These are phyloP conservation scores for Kockovaella imperatae DNA, from an alignment of 768 basidiomycete genomes.

Conservation along the genomic window DNA sequence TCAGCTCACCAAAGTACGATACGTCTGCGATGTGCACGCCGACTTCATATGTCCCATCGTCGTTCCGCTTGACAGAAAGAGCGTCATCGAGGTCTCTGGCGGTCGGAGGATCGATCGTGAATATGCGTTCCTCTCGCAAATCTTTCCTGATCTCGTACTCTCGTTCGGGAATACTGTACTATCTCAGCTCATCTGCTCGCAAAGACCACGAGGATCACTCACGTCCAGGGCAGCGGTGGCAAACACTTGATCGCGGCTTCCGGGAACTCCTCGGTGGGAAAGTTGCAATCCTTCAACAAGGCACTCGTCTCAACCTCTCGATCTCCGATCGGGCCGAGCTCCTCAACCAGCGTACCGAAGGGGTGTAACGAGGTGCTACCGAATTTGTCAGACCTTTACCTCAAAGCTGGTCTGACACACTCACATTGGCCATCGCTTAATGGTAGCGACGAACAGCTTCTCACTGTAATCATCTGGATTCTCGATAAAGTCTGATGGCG, in stretches of 20 bases:
- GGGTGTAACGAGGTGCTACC: slow-evolving; percentile 85
- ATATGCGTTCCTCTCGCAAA: slow-evolving; percentile 71
- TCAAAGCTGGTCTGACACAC: slow-evolving; percentile 33
- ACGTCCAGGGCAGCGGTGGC: slow-evolving; percentile 84
- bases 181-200: slow-evolving; percentile 43
- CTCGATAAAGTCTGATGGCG: slow-evolving; percentile 88
- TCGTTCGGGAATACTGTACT: slow-evolving; percentile 64
- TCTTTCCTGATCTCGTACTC: slow-evolving; percentile 84
- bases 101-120: slow-evolving; percentile 83
- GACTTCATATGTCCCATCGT: slow-evolving; percentile 85
- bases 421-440: slow-evolving; percentile 77
- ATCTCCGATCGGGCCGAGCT: slow-evolving; percentile 96
- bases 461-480: slow-evolving; percentile 84
- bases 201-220: too few relatives aligned
- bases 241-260: slow-evolving; percentile 92
- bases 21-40: slow-evolving; percentile 97
- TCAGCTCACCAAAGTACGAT: slow-evolving; percentile 62
- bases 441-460: slow-evolving; percentile 91
- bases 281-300: slow-evolving; percentile 95
- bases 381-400: slow-evolving; percentile 51
- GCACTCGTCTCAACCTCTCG: slow-evolving; percentile 97
- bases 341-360: slow-evolving; percentile 95
- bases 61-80: slow-evolving; percentile 75
- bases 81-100: slow-evolving; percentile 96
- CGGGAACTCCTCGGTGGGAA: slow-evolving; percentile 93